Base-by-base conservation (phyloP, 345 rosid genomes). In the Acer yangbiense region DNA sequence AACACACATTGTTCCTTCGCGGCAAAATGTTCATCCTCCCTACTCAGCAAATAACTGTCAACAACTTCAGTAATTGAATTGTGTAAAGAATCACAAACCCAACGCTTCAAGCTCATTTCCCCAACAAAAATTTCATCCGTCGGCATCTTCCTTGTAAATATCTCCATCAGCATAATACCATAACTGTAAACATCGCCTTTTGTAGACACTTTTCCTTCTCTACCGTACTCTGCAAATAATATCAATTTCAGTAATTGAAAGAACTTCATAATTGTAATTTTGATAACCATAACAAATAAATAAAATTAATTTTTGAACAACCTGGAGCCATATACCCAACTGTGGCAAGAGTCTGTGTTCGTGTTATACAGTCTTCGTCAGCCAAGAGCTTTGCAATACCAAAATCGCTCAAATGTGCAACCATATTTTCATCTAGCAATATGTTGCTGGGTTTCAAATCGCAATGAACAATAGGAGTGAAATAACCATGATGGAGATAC, bases 361-460 rank as follows among this genome's bases (percentile, higher is more conserved):
- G 43, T 29, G 48, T 18, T 44, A 9, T 71, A 9, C 64, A 71
- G 6, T 71, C 48, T 17, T 52, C 74, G 5, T 29, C 74, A 54
- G 16, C 23, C 21, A 71, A 17, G 23, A 52, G 46, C 63, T 71
- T 71, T 54, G 74, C 43, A 17, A 29, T 54, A 9, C 63, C 74
- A 71, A 71, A 71, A 29, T 71, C 74, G 9, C 74, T 71, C 11
- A 52, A 27, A 29, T 52, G 63, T 0, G 46, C 74, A 23, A 71
- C 63, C 46, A 27, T 27, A 9, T 27, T 16, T 71, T 71, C 63
- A 1, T 71, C 64, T 17, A 54, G 14, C 64, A 71, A 27, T 1
- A 54, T 44, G 18, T 71, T 71, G 48, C 23, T 39, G 0, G 78
- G 78, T 18, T 79, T 74, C 18, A 79, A 61, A 39, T 79, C 82